Conservation (phyloP, 352 stramenopile genomes). For the Phytophthora litchii region DNA sequence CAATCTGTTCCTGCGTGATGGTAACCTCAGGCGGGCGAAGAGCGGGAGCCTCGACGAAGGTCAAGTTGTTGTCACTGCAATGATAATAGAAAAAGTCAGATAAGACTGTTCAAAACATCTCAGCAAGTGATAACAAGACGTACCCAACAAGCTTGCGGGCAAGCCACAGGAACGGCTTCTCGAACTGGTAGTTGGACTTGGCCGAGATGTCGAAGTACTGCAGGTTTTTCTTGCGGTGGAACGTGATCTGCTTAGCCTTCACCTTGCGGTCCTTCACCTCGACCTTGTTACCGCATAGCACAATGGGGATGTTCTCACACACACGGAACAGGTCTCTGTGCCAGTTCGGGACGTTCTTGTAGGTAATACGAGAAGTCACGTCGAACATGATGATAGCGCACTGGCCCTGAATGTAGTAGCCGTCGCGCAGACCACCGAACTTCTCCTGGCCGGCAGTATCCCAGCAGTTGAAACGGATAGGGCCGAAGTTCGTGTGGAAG, state of each 20-base stretch:
- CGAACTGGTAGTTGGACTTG: conserved; percentile 99
- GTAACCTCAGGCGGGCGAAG: conserved; percentile 96
- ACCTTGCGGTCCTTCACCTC: conserved; percentile 99
- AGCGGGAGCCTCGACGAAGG: conserved; percentile 98
- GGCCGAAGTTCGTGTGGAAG: conserved; percentile 99
- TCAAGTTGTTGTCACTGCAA: conserved; percentile 95
- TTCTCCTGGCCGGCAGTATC: conserved; percentile 99
- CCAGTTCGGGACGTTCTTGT: conserved; percentile 99
- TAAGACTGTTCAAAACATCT: neutral
- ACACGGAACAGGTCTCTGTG: conserved; percentile 99
- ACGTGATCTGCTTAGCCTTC: conserved; percentile 99
- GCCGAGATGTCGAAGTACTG: conserved; percentile 99
- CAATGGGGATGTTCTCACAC: conserved; percentile 99
- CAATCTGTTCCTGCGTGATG: conserved; percentile 94
- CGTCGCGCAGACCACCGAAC: conserved; percentile 95
- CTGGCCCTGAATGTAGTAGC: conserved; percentile 99
- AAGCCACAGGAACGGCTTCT: conserved; percentile 99
- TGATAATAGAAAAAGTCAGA: conserved; percentile 14
- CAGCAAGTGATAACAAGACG: conserved; percentile 17
- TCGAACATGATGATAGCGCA: conserved; percentile 99
- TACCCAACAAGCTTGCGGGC: conserved; percentile 98
- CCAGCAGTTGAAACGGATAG: conserved; percentile 99
- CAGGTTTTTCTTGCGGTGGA: conserved; percentile 99
- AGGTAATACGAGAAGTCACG: conserved; percentile 99
- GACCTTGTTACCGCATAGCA: conserved; percentile 99